These are phyloP conservation scores for Primulina tabacum DNA, from an alignment of 257 asterid genomes.

Conservation along the genomic window DNA sequence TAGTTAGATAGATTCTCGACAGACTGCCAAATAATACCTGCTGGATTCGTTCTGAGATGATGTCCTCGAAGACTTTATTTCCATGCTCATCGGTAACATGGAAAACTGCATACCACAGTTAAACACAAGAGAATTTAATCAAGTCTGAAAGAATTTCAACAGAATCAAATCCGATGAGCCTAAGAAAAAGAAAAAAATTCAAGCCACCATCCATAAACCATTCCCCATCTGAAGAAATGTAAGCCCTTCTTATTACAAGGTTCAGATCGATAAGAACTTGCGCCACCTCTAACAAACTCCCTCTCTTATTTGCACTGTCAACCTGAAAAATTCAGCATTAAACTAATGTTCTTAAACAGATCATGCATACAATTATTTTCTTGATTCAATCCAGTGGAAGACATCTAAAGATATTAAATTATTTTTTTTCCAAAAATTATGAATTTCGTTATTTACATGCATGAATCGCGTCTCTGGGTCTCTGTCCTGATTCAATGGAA, in stretches of 20 bases:
- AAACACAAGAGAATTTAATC: slow-evolving; percentile 12
- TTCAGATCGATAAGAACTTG: slow-evolving; percentile 87
- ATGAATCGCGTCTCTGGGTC: neutral
- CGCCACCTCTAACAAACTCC: slow-evolving; percentile 82
- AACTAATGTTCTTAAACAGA: slow-evolving; percentile 1
- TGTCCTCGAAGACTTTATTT: slow-evolving; percentile 56
- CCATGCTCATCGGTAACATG: slow-evolving; percentile 83
- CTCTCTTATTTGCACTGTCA: slow-evolving; percentile 81
- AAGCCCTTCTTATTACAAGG: slow-evolving; percentile 70
- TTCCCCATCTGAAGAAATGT: slow-evolving; percentile 90
- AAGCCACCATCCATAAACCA: slow-evolving; percentile 94
- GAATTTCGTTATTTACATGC: neutral
- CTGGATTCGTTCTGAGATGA: slow-evolving; percentile 60
- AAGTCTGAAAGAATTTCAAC: slow-evolving; percentile 4
- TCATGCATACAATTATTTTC: neutral
- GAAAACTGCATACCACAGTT: slow-evolving; percentile 52
- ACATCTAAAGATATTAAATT: neutral
- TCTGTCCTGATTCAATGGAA: slow-evolving; percentile 1
- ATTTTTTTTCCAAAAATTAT: neutral
- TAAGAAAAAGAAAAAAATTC: neutral
- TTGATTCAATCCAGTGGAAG: neutral
- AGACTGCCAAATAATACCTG: slow-evolving; percentile 44
- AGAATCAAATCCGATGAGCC: neutral
- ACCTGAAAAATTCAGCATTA: slow-evolving; percentile 48
- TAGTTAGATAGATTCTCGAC: neutral